These are phyloP conservation scores for Fusarium concolor DNA, from an alignment of 2,329 filamentous ascomycete species.

Conservation along the genomic window DNA sequence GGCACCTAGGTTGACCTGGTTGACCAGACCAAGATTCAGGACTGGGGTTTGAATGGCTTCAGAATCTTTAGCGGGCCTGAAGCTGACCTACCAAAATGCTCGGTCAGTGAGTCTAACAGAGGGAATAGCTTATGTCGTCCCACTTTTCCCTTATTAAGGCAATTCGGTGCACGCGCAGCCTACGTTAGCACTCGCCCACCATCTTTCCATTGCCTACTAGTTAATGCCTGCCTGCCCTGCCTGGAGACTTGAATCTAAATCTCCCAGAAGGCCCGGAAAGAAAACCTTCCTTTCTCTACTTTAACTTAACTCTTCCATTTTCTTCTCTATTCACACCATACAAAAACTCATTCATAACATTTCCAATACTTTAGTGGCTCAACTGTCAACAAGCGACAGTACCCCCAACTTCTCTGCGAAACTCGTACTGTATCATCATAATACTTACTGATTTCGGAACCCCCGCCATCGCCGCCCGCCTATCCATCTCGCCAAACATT, in stretches of 20 bases:
- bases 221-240: conserved; percentile 25
- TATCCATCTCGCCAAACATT: conserved; percentile 19
- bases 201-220: neutral
- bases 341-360: neutral
- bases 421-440: conserved; percentile 23
- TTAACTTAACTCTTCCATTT: conserved; percentile 32
- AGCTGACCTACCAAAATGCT: conserved; percentile 34
- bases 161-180: conserved; percentile 22
- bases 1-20: conserved; percentile 6
- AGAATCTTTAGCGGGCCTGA: conserved; percentile 28
- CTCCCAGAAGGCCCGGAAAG: conserved; percentile 34
- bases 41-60: conserved; percentile 22
- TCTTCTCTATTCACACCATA: conserved; percentile 7
- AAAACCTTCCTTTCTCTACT: conserved; percentile 39
- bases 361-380: neutral
- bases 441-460: conserved; percentile 24
- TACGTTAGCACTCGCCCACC: conserved; percentile 16
- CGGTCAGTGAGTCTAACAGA: conserved; percentile 5
- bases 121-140: conserved; percentile 24
- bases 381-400: conserved; percentile 10
- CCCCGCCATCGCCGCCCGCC: conserved; percentile 29
- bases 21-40: conserved; percentile 13
- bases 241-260: conserved; percentile 32
- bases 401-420: conserved; percentile 4
- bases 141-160: conserved; percentile 32